phyloP scores from a whole-genome alignment of 164 flowering plant species.

The Nymphaea colorata region DNA sequence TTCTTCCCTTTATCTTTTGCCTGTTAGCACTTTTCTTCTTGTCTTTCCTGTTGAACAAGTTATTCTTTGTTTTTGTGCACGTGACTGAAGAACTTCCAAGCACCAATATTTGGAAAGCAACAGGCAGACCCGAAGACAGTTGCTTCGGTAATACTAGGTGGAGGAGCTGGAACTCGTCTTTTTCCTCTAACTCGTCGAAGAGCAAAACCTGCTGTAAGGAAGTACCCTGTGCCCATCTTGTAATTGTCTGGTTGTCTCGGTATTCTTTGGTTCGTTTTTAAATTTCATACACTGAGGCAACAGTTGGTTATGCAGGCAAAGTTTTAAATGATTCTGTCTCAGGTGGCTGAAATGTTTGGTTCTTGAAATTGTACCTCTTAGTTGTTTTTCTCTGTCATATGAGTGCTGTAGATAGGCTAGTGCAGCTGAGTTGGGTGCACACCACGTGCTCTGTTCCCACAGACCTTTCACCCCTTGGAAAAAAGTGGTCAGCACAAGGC shows the following conservation, averaged over 20 bases:
- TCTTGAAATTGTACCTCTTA: background rate
- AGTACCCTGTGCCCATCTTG: background rate
- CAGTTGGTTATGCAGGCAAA: no score
- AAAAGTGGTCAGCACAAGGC: no score
- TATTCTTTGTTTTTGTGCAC: background rate
- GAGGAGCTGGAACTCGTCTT: constrained; percentile 74
- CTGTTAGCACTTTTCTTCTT: background rate
- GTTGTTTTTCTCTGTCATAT: no score
- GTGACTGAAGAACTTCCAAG: constrained; percentile 13
- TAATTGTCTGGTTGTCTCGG: background rate
- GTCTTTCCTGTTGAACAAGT: background rate
- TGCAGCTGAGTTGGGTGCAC: no score
- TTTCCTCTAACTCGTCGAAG: constrained; percentile 72
- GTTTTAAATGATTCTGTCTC: background rate
- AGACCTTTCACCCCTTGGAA: no score
- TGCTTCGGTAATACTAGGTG: constrained; percentile 78
- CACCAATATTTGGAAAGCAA: constrained; percentile 27
- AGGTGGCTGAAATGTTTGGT: background rate
- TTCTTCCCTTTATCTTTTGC: background rate
- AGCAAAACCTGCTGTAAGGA: constrained; percentile 83
- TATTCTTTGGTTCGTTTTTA: background rate
- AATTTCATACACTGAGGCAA: background rate
- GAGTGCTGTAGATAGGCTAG: no score
- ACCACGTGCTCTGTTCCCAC: no score
- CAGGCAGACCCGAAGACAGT: constrained; percentile 62